These are phyloP conservation scores for Penicillium brevicompactum DNA, from an alignment of 2,329 filamentous ascomycete genomes.

Conservation along the genomic window DNA sequence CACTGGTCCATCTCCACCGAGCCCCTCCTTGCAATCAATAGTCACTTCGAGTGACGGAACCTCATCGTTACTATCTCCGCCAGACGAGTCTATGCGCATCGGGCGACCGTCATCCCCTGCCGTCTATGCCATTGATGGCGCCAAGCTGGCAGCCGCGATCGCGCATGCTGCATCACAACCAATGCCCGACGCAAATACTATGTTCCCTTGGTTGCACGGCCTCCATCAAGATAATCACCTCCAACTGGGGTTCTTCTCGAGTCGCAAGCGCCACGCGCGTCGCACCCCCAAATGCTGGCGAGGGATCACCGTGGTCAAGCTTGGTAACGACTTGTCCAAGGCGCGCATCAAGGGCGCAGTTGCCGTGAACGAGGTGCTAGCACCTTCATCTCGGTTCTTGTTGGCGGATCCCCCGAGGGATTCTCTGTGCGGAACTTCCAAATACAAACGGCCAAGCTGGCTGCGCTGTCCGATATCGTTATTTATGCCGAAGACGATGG, in stretches of 20 bases:
- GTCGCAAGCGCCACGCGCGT: conserved; percentile 70
- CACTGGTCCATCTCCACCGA: conserved; percentile 68
- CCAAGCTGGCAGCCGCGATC: conserved; percentile 70
- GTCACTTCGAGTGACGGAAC: conserved; percentile 46
- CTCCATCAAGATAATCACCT: conserved; percentile 85
- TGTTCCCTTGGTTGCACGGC: conserved; percentile 97
- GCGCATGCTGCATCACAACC: conserved; percentile 77
- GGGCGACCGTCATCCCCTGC: conserved; percentile 53
- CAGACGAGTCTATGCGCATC: conserved; percentile 62
- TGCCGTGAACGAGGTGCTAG: conserved; percentile 76
- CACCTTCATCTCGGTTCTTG: conserved; percentile 67
- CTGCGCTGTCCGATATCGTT: conserved; percentile 86
- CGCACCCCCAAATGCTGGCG: conserved; percentile 76
- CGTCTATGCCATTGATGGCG: conserved; percentile 73
- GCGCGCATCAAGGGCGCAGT: conserved; percentile 86
- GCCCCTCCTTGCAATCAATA: conserved; percentile 59
- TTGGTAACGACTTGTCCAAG: conserved; percentile 73
- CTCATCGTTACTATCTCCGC: conserved; percentile 74
- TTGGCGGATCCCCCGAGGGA: conserved; percentile 82
- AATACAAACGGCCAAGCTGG: conserved; percentile 87
- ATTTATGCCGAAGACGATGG: conserved; percentile 78
- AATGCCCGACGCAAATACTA: conserved; percentile 77
- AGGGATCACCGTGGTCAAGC: conserved; percentile 83
- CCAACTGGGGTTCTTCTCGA: conserved; percentile 86
- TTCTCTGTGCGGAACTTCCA: conserved; percentile 98